Base-by-base conservation (phyloP, 2,329 filamentous ascomycete species). In the Colletotrichum somersetense region DNA sequence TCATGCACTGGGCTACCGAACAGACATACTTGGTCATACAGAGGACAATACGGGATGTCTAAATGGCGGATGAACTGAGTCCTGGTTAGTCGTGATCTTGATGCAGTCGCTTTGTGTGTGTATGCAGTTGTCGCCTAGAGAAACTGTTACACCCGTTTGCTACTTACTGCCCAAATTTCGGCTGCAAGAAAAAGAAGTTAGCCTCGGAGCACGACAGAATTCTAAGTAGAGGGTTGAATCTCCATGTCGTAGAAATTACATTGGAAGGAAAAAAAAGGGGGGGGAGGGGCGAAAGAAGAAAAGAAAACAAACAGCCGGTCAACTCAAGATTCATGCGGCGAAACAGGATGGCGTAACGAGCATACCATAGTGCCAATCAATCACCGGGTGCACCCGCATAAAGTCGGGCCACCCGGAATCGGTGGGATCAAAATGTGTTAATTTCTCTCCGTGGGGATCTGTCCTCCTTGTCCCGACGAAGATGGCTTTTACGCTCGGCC, bases 351-450 rank as follows among this genome's bases (percentile, higher is more conserved):
- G 11, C 7, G 2, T 11, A 42, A 8, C 18, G 3, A 16, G 65
- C 75, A 38, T 70, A 77, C 73, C 89, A 81, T 98, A 97, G 80
- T 96, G 94, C 96, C 96, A 99, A 82, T 99, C 96, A 78, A 99
- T 95, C 12, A 99, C 93, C 0, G 96, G 96, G 81, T 99, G 95
- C 72, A 98, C 88, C 71, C 96, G 90, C 91, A 98, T 95, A 78
- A 98, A 97, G 55, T 87, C 84, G 46, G 96, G 96, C 96, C 96
- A 99, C 2, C 92, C 95, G 46, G 88, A 85, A 81, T 98, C 96
- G 5, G 96, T 99, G 62, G 88, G 89, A 79, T 97, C 93, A 79
- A 98, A 98, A 81, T 93, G 90, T 50, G 89, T 92, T 77, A 99
- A 81, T 20, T 87, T 85, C 76, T 90, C 91, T 58, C 96, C 94